Evolutionary conservation across 306 rosid genomes (phyloP).

Genomic region (Cicer judaicum): DNA sequence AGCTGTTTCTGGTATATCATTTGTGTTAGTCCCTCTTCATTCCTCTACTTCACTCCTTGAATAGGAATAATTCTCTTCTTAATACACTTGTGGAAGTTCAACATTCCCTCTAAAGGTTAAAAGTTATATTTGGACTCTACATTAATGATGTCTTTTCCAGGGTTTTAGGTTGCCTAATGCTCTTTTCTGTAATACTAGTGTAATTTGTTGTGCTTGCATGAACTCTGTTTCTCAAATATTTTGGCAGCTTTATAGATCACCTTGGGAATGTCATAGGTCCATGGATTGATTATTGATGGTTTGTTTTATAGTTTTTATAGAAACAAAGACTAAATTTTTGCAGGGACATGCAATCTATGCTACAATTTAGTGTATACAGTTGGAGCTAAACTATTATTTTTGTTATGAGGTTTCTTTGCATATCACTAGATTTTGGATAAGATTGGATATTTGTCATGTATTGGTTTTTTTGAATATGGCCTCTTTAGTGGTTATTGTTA

Average conservation of each 20-base stretch:
- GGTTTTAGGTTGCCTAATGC: not conserved
- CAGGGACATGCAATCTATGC: slow-evolving; percentile 3
- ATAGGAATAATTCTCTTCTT: not conserved
- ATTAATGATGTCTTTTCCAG: not conserved
- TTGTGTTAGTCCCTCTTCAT: not conserved
- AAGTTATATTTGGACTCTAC: not conserved
- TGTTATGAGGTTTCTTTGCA: not conserved
- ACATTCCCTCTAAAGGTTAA: not conserved
- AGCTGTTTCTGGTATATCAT: not conserved
- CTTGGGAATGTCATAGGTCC: not conserved
- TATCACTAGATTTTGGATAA: not conserved
- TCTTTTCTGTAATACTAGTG: not conserved
- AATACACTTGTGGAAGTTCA: not conserved
- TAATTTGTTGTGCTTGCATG: not conserved
- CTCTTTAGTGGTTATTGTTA: not conserved
- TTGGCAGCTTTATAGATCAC: not conserved
- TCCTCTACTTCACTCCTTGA: slow-evolving; percentile 3
- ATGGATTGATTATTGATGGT: not conserved
- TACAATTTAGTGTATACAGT: slow-evolving; percentile 1
- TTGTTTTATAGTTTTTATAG: not conserved
- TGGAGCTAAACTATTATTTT: not conserved
- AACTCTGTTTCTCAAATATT: not conserved
- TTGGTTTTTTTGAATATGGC: not conserved
- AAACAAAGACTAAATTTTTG: not conserved
- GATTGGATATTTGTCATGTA: not conserved